Evolutionary conservation across 352 stramenopile species (phyloP).

Genomic region (Phytophthora pseudosyringae): DNA sequence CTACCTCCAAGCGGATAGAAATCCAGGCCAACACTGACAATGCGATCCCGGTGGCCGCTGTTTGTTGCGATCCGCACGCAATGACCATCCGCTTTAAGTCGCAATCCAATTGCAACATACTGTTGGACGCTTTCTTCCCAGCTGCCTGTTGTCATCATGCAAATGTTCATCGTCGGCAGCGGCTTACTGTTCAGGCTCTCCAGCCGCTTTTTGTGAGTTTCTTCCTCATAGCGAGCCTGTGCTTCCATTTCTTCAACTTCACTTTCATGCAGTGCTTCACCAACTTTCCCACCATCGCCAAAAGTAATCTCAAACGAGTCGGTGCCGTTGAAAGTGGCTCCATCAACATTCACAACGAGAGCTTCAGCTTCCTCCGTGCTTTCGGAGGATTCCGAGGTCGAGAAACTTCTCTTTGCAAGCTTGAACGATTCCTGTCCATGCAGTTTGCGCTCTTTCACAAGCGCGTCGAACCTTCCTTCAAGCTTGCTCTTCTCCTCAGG

Average conservation of each 20-base stretch:
- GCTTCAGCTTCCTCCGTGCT: slow-evolving; percentile 9
- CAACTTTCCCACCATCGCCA: slow-evolving; percentile 31
- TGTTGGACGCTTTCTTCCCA: slow-evolving; percentile 78
- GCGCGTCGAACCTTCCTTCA: slow-evolving; percentile 43
- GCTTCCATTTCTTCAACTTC: slow-evolving; percentile 36
- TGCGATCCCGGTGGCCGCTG: slow-evolving; percentile 67
- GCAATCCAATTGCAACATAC: slow-evolving; percentile 75
- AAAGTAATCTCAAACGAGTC: slow-evolving; percentile 45
- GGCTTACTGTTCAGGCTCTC: slow-evolving; percentile 25
- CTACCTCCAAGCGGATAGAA: slow-evolving; percentile 74
- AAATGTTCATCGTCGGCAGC: slow-evolving; percentile 74
- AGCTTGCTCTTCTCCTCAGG: slow-evolving; percentile 47
- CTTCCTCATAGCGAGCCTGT: slow-evolving; percentile 26
- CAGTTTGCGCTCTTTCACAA: slow-evolving; percentile 47
- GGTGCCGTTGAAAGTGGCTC: slow-evolving; percentile 38
- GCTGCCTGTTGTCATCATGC: slow-evolving; percentile 68
- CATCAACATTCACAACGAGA: slow-evolving; percentile 31
- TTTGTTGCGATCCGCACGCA: slow-evolving; percentile 91
- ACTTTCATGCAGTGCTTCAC: slow-evolving; percentile 30
- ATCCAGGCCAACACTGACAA: slow-evolving; percentile 65
- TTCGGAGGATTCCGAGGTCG: slow-evolving; percentile 1
- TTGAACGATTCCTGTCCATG: slow-evolving; percentile 27
- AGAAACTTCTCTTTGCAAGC: slow-evolving; percentile 13
- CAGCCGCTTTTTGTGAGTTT: slow-evolving; percentile 34
- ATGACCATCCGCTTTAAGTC: slow-evolving; percentile 85